Evolutionary conservation across 2,329 filamentous ascomycete genomes (phyloP).

Genomic region (Ciborinia camelliae): DNA sequence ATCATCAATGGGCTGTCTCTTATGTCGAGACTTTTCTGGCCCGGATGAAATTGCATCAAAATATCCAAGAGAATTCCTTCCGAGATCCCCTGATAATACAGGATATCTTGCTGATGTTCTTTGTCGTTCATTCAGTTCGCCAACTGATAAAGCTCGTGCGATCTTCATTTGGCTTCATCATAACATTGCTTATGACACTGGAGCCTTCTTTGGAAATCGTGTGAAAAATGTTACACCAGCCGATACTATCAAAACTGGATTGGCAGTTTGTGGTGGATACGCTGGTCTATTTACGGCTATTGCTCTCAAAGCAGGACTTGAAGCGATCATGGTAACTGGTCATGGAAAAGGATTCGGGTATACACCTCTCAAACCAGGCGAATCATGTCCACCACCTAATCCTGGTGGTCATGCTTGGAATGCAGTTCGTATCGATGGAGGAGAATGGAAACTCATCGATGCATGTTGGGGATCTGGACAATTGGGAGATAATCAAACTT

Average conservation of each 20-base stretch:
- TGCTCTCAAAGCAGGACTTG: constrained; percentile 73
- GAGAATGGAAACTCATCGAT: constrained; percentile 88
- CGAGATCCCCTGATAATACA: constrained; percentile 56
- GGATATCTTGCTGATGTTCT: constrained; percentile 74
- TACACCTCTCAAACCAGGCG: constrained; percentile 56
- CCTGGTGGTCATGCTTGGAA: constrained; percentile 83
- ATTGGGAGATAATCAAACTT: constrained; percentile 51
- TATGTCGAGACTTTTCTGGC: constrained; percentile 82
- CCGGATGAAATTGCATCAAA: constrained; percentile 75
- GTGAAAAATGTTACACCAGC: constrained; percentile 66
- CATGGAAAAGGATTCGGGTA: constrained; percentile 87
- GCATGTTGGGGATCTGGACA: constrained; percentile 88
- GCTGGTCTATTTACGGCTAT: constrained; percentile 77
- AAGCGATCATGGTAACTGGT: constrained; percentile 70
- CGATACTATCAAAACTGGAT: constrained; percentile 70
- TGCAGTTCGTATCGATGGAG: constrained; percentile 80
- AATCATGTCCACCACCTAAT: constrained; percentile 61
- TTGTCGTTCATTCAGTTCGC: constrained; percentile 73
- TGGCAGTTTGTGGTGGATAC: constrained; percentile 90
- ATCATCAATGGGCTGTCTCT: constrained; percentile 57
- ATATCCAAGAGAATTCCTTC: constrained; percentile 70
- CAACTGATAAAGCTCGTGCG: constrained; percentile 85
- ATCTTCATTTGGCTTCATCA: constrained; percentile 96
- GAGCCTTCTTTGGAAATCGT: constrained; percentile 71
- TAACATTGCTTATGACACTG: constrained; percentile 82